Evolutionary conservation across 768 basidiomycete genomes (phyloP).

Genomic region (Mycena kentingensis): DNA sequence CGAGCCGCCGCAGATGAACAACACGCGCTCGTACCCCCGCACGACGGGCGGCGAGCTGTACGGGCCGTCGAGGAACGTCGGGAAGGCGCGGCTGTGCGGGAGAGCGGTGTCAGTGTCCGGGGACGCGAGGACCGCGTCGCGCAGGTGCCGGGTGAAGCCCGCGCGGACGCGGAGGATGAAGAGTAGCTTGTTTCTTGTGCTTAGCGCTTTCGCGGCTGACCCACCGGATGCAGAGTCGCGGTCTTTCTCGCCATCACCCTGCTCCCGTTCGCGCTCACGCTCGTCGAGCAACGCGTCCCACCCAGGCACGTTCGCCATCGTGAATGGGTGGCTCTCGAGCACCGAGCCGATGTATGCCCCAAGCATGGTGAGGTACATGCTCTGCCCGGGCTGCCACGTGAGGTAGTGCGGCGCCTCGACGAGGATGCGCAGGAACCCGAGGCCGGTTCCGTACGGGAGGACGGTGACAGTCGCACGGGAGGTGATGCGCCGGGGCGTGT

Average conservation of each 20-base stretch:
- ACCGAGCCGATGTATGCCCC: constrained; percentile 30
- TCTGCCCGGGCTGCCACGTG: constrained; percentile 44
- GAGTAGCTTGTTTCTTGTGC: constrained; percentile 39
- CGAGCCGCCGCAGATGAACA: constrained; percentile 51
- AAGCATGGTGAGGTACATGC: constrained; percentile 44
- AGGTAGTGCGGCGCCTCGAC: constrained; percentile 33
- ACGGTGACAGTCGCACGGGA: constrained; percentile 29
- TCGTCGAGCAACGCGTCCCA: constrained; percentile 7
- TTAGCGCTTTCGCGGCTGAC: too few species aligned
- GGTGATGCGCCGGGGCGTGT: constrained; percentile 26
- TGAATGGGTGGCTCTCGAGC: constrained; percentile 50
- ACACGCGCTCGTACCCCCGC: constrained; percentile 38
- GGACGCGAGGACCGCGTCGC: constrained; percentile 3
- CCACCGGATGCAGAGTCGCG: not conserved
- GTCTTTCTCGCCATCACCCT: not conserved
- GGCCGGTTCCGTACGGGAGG: constrained; percentile 34
- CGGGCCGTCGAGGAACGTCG: constrained; percentile 35
- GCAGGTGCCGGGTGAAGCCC: constrained; percentile 51
- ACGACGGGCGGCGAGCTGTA: constrained; percentile 43
- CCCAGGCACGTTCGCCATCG: constrained; percentile 32
- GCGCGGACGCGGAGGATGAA: constrained; percentile 52
- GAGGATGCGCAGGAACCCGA: constrained; percentile 41
- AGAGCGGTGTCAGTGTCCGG: not conserved
- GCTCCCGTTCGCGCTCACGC: not conserved
- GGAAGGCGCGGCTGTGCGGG: not conserved